Conservation (phyloP, 108 stramenopile species). For the Mayamaea pseudoterrestris region DNA sequence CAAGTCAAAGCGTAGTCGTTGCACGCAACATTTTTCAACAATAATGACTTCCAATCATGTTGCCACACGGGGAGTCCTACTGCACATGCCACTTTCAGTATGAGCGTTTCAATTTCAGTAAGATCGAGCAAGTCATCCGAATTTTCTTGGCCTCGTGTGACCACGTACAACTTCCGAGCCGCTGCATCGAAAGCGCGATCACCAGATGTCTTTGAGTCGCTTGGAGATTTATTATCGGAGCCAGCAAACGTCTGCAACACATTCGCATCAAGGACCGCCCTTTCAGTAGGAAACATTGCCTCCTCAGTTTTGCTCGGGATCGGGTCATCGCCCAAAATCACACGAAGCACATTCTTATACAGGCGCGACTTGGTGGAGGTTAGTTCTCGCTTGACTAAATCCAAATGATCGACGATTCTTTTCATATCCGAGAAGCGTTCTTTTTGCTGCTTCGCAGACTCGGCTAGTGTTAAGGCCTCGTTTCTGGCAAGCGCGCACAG, state of each 20-base stretch:
- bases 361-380: slow-evolving; percentile 9
- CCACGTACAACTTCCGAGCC: background rate
- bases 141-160: background rate
- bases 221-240: background rate
- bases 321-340: slow-evolving; percentile 3
- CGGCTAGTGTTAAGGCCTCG: slow-evolving; percentile 6
- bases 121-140: slow-evolving; percentile 6
- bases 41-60: background rate
- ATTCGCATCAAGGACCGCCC: background rate
- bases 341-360: slow-evolving; percentile 11
- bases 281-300: slow-evolving; percentile 16
- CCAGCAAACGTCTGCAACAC: background rate
- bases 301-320: slow-evolving; percentile 3
- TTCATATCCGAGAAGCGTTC: slow-evolving; percentile 11
- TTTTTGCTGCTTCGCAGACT: slow-evolving; percentile 8
- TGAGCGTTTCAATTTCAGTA: slow-evolving; percentile 39
- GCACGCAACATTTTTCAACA: background rate
- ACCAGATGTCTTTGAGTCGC: background rate
- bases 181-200: background rate
- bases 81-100: slow-evolving; percentile 37
- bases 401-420: slow-evolving; percentile 10
- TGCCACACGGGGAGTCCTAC: slow-evolving; percentile 44
- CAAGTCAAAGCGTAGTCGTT: background rate
- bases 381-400: slow-evolving; percentile 11
- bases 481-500: slow-evolving; percentile 7